phyloP scores from a whole-genome alignment of 1,284 basidiomycete species.

The Psilocybe mexicana region DNA sequence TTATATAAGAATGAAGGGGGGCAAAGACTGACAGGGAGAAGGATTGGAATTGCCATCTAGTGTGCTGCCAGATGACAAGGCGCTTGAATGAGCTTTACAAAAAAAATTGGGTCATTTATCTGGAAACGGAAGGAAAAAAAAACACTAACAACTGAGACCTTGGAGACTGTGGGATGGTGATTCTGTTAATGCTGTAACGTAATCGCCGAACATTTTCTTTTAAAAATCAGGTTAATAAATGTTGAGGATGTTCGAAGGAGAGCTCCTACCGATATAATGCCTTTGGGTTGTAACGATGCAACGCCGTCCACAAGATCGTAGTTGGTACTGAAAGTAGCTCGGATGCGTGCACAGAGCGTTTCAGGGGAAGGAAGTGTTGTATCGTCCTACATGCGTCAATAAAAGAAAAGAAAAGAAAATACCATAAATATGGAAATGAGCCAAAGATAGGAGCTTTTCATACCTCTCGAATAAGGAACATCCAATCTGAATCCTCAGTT shows the following conservation, averaged over 20 bases:
- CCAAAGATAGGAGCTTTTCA: not conserved
- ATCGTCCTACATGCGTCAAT: not conserved
- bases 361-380: not conserved
- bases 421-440: no score
- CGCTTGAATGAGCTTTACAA: not conserved
- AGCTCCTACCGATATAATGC: not conserved
- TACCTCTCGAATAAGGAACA: not conserved
- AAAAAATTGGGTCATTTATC: not conserved
- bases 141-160: not conserved
- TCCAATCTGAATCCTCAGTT: slow-evolving; percentile 3
- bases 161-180: not conserved
- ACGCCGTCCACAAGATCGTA: not conserved
- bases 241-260: no score
- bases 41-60: not conserved
- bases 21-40: no score
- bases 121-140: not conserved
- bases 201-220: not conserved
- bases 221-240: not conserved
- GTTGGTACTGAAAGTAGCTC: not conserved
- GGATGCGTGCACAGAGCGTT: not conserved
- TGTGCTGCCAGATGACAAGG: not conserved
- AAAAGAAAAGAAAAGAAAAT: no score
- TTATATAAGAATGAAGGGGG: no score
- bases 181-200: not conserved
- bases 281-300: not conserved